phyloP scores from a whole-genome alignment of 2,329 filamentous ascomycete species.

The Pseudocercospora fijiensis region DNA sequence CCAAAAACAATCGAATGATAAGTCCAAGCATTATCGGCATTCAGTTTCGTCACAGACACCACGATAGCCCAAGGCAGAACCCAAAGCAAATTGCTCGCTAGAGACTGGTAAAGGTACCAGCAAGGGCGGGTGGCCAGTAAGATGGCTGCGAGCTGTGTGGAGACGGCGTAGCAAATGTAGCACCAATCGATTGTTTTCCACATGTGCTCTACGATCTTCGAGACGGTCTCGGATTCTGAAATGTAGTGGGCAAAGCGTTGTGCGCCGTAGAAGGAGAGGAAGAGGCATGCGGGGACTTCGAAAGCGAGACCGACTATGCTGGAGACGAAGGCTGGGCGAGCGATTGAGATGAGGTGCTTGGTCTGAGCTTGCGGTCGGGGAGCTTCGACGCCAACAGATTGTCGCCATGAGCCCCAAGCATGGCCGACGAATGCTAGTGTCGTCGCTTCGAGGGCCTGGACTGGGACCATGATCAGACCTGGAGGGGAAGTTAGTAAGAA shows the following conservation, averaged over 20 bases:
- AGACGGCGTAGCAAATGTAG: slow-evolving; percentile 67
- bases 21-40: slow-evolving; percentile 60
- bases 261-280: slow-evolving; percentile 60
- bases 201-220: slow-evolving; percentile 64
- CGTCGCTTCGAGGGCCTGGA: slow-evolving; percentile 65
- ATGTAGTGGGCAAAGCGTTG: slow-evolving; percentile 63
- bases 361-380: slow-evolving; percentile 21
- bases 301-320: slow-evolving; percentile 54
- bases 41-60: slow-evolving; percentile 52
- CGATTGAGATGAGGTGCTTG: slow-evolving; percentile 40
- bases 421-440: slow-evolving; percentile 66
- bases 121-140: slow-evolving; percentile 62
- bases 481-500: not conserved
- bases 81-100: slow-evolving; percentile 66
- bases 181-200: slow-evolving; percentile 60
- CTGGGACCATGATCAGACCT: slow-evolving; percentile 68
- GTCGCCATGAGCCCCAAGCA: slow-evolving; percentile 58
- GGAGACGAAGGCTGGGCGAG: slow-evolving; percentile 56
- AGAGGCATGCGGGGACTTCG: slow-evolving; percentile 63
- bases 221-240: slow-evolving; percentile 57
- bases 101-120: slow-evolving; percentile 68
- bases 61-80: slow-evolving; percentile 71
- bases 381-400: slow-evolving; percentile 34
- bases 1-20: slow-evolving; percentile 68
- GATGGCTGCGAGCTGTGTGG: slow-evolving; percentile 64